phyloP scores from a whole-genome alignment of 345 rosid genomes.

The Ailanthus altissimus region DNA sequence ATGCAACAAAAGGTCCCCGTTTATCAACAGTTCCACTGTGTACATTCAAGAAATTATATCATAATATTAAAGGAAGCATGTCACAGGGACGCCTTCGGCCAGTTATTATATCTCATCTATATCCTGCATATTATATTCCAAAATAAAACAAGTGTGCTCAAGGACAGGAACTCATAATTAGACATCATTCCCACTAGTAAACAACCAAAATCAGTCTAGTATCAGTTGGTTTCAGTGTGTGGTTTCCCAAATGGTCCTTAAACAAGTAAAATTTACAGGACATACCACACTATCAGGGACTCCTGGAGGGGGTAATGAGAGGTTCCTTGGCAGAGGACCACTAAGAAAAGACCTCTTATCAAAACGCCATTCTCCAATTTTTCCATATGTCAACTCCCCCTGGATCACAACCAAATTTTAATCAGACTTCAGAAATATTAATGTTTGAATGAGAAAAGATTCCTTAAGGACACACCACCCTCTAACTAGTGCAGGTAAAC shows the following conservation, averaged over 20 bases:
- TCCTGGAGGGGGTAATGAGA: conserved; percentile 74
- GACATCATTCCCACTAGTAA: not conserved
- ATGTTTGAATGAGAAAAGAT: not conserved
- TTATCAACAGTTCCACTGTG: not conserved
- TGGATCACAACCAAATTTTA: conserved; percentile 18
- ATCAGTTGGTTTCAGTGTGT: not conserved
- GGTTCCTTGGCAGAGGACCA: conserved; percentile 72
- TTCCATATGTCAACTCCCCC: conserved; percentile 73
- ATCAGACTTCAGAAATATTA: not conserved
- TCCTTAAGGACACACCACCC: not conserved
- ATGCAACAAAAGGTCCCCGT: too few relatives aligned
- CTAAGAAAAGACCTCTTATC: conserved; percentile 72
- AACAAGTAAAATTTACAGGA: conserved; percentile 7
- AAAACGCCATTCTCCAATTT: conserved; percentile 79
- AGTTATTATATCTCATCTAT: not conserved
- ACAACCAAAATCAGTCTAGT: not conserved
- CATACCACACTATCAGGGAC: conserved; percentile 84
- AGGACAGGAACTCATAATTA: not conserved
- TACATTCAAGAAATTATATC: too few relatives aligned
- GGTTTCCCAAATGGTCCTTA: not conserved
- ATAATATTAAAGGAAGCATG: not conserved
- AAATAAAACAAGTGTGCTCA: not conserved
- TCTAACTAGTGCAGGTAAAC: conserved; percentile 2
- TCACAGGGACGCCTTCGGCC: not conserved
- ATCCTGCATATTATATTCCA: not conserved